These are phyloP conservation scores for Malus sylvestris DNA, from an alignment of 306 rosid genomes.

Conservation along the genomic window DNA sequence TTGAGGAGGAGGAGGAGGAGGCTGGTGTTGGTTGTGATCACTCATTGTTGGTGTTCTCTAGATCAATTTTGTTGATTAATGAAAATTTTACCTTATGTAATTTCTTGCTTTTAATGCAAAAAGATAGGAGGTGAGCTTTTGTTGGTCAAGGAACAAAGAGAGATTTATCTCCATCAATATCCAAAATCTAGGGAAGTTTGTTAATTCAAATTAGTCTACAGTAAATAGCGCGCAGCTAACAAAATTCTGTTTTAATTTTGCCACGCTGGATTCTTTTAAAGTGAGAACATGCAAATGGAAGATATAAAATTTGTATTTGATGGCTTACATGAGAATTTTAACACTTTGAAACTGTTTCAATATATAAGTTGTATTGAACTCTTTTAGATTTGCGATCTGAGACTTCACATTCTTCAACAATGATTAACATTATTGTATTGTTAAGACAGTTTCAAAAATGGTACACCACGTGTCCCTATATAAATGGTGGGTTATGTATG, in stretches of 20 bases:
- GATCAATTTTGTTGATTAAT: not conserved
- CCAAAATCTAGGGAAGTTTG: not conserved
- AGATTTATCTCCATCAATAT: not conserved
- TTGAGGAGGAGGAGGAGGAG: slow-evolving; percentile 27
- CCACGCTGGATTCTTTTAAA: not conserved
- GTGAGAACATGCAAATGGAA: not conserved
- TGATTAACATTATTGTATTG: too few relatives aligned
- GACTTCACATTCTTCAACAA: too few relatives aligned
- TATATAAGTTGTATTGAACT: too few relatives aligned
- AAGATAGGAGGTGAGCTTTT: not conserved
- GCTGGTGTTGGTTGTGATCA: slow-evolving; percentile 50
- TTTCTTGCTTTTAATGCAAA: not conserved
- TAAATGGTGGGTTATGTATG: too few relatives aligned
- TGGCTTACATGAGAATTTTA: too few relatives aligned
- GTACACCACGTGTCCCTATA: too few relatives aligned
- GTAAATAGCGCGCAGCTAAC: not conserved
- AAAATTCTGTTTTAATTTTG: not conserved
- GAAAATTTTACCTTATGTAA: not conserved
- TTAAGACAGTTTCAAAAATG: too few relatives aligned
- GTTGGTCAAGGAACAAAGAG: not conserved
- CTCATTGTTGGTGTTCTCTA: slow-evolving; percentile 34
- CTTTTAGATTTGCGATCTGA: too few relatives aligned
- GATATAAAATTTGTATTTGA: too few relatives aligned
- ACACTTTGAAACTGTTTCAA: too few relatives aligned
- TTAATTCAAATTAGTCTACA: not conserved